A percentile compares a stretch with the other conserved stretches of the same genome.
phyloP scores from a whole-genome alignment of 257 asterid species.

The Nemophila menziesii region DNA sequence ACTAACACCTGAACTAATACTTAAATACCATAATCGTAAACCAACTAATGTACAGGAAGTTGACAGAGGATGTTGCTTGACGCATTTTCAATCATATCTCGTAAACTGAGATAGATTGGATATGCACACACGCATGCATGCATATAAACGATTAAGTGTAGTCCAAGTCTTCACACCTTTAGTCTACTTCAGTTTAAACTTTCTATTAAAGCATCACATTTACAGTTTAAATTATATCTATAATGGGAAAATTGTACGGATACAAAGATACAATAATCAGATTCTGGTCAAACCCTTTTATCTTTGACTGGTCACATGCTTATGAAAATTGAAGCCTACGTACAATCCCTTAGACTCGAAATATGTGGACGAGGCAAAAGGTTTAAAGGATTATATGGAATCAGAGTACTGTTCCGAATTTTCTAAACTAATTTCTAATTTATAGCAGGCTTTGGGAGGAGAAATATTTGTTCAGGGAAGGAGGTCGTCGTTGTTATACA shows the following conservation, averaged over 20 bases:
- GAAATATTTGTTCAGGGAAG: too few species aligned
- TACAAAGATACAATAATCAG: slow-evolving; percentile 3
- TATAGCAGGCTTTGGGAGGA: too few species aligned
- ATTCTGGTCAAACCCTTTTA: slow-evolving; percentile 13
- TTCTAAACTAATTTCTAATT: too few species aligned
- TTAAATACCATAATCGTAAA: neutral
- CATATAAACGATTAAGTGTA: slow-evolving; percentile 28
- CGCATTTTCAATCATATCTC: slow-evolving; percentile 48
- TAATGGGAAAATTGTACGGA: neutral
- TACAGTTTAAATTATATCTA: too few species aligned
- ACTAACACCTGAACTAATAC: too few species aligned
- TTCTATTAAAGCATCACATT: too few species aligned
- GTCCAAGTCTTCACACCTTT: slow-evolving; percentile 14
- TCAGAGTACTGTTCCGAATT: too few species aligned
- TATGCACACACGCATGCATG: slow-evolving; percentile 33
- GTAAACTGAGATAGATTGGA: slow-evolving; percentile 37
- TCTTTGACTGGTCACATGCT: slow-evolving; percentile 2
- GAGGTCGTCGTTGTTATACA: too few species aligned
- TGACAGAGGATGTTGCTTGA: slow-evolving; percentile 82
- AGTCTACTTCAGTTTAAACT: neutral
- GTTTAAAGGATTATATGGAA: too few species aligned
- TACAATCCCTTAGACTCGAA: too few species aligned
- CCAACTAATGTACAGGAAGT: neutral
- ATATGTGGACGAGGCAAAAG: too few species aligned
- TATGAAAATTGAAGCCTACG: too few species aligned